Conservation (phyloP, 208 protist species). For the Crithidia fasciculata region DNA sequence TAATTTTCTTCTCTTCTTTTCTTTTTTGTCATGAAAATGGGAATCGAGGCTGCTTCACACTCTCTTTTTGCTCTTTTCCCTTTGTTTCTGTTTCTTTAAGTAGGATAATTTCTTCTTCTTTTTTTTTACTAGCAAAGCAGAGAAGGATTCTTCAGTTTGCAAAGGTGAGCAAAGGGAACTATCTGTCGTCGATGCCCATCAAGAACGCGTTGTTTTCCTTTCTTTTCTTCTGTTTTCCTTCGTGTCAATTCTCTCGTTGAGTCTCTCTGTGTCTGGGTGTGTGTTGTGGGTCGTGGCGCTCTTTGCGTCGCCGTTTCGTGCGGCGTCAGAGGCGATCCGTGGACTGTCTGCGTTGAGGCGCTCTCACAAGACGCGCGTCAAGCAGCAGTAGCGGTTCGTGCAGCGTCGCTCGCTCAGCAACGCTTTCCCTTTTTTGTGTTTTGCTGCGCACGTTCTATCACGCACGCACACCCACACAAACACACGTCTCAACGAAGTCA, state of each 20-base stretch:
- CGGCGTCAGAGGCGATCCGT: constrained; percentile 74
- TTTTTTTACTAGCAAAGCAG: no score
- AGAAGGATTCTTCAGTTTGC: no score
- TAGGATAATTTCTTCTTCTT: no score
- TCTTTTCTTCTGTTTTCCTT: not conserved
- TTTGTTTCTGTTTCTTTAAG: no score
- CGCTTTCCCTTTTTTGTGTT: not conserved
- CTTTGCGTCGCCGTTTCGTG: not conserved
- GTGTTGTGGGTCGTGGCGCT: not conserved
- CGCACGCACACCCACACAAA: no score
- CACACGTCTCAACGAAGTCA: not conserved
- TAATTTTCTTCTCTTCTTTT: no score
- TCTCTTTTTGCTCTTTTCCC: no score
- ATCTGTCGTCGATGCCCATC: no score
- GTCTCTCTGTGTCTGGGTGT: not conserved
- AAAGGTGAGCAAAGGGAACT: no score
- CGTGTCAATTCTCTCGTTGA: not conserved
- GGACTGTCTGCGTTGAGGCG: constrained; percentile 42
- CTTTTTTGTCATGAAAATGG: no score
- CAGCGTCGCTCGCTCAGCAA: not conserved
- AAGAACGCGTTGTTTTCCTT: not conserved
- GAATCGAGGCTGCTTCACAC: no score
- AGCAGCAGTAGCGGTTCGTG: no score
- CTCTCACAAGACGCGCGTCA: constrained; percentile 62
- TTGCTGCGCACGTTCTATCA: not conserved